phyloP scores from a whole-genome alignment of 805 yeast genomes.

The Teunomyces stri region DNA sequence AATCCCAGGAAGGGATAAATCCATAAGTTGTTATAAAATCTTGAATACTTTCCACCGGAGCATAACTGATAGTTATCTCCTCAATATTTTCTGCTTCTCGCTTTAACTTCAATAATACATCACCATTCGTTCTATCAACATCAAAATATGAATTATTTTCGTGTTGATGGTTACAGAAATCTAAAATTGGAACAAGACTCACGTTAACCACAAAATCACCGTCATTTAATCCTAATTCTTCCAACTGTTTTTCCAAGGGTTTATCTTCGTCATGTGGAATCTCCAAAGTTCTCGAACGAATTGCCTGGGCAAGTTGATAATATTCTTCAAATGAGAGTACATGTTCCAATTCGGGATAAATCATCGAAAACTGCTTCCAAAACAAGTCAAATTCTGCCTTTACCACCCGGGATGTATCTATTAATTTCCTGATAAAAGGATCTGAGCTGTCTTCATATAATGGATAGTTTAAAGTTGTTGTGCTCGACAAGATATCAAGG shows the following conservation, averaged over 20 bases:
- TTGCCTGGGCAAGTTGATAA: slow-evolving; percentile 40
- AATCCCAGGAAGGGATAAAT: slow-evolving; percentile 22
- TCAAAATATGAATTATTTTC: slow-evolving; percentile 57
- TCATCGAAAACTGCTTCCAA: neutral
- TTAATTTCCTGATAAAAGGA: slow-evolving; percentile 8
- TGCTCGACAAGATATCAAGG: slow-evolving; percentile 29
- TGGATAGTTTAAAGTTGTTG: slow-evolving; percentile 20
- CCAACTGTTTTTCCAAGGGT: neutral
- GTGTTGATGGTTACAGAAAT: slow-evolving; percentile 62
- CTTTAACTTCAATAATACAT: slow-evolving; percentile 35
- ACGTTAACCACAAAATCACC: slow-evolving; percentile 49
- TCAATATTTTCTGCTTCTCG: slow-evolving; percentile 1
- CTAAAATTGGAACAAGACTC: slow-evolving; percentile 63
- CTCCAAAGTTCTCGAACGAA: slow-evolving; percentile 60
- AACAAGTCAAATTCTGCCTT: neutral
- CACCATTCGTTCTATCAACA: slow-evolving; percentile 45
- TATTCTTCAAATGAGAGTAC: slow-evolving; percentile 21
- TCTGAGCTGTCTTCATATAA: slow-evolving; percentile 7
- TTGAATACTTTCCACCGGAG: slow-evolving; percentile 20
- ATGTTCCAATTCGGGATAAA: slow-evolving; percentile 1
- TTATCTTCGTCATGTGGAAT: slow-evolving; percentile 46
- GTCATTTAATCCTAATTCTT: neutral
- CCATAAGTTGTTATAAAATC: slow-evolving; percentile 31
- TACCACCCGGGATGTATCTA: neutral
- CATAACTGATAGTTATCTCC: slow-evolving; percentile 27